Evolutionary conservation across 2,329 filamentous ascomycete genomes (phyloP).

Genomic region (Cladosporium sp.): DNA sequence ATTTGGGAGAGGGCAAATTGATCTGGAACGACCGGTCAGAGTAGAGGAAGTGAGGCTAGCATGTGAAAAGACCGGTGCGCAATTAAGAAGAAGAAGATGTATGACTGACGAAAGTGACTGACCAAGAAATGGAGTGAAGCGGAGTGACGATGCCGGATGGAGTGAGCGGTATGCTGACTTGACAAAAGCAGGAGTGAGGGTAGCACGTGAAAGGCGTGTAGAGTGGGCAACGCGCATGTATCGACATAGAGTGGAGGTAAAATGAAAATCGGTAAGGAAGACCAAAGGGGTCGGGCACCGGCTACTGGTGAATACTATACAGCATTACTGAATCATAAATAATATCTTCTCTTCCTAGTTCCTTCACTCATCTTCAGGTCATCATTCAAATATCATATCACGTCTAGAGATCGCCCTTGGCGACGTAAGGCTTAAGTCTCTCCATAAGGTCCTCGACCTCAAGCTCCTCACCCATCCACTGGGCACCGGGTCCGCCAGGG

Average conservation of each 20-base stretch:
- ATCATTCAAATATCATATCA: not conserved
- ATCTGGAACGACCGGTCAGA: not conserved
- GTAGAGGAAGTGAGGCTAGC: not conserved
- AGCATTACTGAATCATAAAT: not conserved
- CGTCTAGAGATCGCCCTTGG: conserved; percentile 31
- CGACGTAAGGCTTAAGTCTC: conserved; percentile 51
- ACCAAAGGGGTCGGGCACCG: not conserved
- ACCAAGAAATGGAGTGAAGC: not conserved
- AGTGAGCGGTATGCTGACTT: not conserved
- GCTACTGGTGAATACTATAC: not conserved
- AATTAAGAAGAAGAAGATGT: not conserved
- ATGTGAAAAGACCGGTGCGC: not conserved
- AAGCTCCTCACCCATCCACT: conserved; percentile 53
- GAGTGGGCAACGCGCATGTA: not conserved
- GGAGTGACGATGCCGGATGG: not conserved
- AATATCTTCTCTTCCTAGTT: not conserved
- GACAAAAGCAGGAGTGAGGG: not conserved
- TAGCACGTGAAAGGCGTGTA: not conserved
- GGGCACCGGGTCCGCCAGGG: conserved; percentile 39
- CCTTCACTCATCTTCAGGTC: not conserved
- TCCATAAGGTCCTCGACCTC: conserved; percentile 62
- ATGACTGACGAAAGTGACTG: not conserved
- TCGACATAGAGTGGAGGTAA: not conserved
- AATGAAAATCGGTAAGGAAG: not conserved
- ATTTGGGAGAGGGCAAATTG: not conserved